Conservation (phyloP, 352 stramenopile genomes). For the Pythium insidiosum region DNA sequence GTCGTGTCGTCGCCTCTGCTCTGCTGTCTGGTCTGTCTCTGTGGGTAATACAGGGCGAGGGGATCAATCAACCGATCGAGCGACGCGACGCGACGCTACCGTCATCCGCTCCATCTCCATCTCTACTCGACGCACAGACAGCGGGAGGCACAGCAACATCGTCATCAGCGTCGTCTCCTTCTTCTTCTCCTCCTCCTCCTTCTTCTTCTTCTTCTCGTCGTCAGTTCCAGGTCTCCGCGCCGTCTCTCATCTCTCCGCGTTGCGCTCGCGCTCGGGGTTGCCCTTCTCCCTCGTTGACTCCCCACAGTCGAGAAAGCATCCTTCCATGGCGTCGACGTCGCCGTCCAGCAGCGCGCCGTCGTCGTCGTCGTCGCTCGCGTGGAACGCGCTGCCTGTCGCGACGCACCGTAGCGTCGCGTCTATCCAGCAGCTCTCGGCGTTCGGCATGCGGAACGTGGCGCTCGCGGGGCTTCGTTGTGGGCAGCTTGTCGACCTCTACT, state of each 20-base stretch:
- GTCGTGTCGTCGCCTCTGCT: too few species aligned
- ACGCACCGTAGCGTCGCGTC: constrained; percentile 32
- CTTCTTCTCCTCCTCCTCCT: background rate
- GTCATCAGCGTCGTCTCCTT: too few species aligned
- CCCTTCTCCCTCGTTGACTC: background rate
- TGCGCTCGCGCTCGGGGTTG: background rate
- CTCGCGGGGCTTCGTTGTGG: constrained; percentile 30
- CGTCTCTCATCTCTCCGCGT: background rate
- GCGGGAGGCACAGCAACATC: too few species aligned
- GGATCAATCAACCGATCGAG: too few species aligned
- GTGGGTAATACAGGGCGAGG: too few species aligned
- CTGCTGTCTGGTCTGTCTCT: too few species aligned
- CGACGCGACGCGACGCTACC: too few species aligned
- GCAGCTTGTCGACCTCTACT: constrained; percentile 65
- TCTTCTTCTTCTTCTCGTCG: background rate
- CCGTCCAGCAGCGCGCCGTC: constrained; percentile 6
- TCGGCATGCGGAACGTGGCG: constrained; percentile 76
- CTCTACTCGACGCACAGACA: too few species aligned
- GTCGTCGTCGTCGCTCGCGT: constrained; percentile 1
- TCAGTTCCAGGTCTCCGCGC: background rate
- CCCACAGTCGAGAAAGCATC: too few species aligned
- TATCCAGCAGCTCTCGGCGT: constrained; percentile 65
- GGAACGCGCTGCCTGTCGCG: background rate
- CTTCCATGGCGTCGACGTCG: constrained; percentile 1
- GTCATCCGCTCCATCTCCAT: too few species aligned